A percentile compares a stretch with the other conserved stretches of the same genome.
Conservation (phyloP, 228 moss, liverwort and hornwort species). For the Sphagnum magellanicum region DNA sequence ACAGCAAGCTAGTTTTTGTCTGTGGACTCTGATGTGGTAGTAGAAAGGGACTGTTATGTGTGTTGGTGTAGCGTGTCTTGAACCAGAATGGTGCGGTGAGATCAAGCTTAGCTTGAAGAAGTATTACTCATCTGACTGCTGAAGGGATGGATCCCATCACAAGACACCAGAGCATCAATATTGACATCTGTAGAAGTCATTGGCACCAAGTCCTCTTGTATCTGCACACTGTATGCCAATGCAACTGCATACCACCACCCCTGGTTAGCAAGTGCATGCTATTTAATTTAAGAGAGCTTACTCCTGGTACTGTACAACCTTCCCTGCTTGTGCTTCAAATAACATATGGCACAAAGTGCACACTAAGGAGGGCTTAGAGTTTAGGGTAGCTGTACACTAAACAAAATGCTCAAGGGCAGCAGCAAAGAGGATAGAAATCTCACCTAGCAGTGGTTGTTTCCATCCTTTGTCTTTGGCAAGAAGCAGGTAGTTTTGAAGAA, state of each 20-base stretch:
- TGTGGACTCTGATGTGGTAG: too few species aligned
- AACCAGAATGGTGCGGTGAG: too few species aligned
- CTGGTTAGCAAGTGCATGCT: too few species aligned
- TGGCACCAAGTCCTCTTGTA: constrained; percentile 49
- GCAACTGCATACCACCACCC: constrained; percentile 34
- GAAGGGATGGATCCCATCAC: constrained; percentile 26
- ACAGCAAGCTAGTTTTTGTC: too few species aligned
- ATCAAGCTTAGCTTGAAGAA: neutral
- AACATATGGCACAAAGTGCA: too few species aligned
- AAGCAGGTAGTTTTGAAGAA: constrained; percentile 54
- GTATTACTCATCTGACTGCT: constrained; percentile 10
- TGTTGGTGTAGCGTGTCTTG: too few species aligned
- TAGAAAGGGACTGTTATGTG: too few species aligned
- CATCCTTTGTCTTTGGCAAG: constrained; percentile 59
- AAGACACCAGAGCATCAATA: constrained; percentile 44
- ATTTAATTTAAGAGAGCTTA: neutral
- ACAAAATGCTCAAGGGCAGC: too few species aligned
- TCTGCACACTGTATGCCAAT: constrained; percentile 50
- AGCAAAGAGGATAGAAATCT: constrained; percentile 4
- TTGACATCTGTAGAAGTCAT: constrained; percentile 45
- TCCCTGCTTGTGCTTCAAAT: too few species aligned
- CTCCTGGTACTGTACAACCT: neutral
- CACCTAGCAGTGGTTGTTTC: constrained; percentile 52
- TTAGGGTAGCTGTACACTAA: too few species aligned
- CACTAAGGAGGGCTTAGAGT: too few species aligned